Conservation (phyloP, 2,329 filamentous ascomycete genomes). For the Apiospora arundinis region DNA sequence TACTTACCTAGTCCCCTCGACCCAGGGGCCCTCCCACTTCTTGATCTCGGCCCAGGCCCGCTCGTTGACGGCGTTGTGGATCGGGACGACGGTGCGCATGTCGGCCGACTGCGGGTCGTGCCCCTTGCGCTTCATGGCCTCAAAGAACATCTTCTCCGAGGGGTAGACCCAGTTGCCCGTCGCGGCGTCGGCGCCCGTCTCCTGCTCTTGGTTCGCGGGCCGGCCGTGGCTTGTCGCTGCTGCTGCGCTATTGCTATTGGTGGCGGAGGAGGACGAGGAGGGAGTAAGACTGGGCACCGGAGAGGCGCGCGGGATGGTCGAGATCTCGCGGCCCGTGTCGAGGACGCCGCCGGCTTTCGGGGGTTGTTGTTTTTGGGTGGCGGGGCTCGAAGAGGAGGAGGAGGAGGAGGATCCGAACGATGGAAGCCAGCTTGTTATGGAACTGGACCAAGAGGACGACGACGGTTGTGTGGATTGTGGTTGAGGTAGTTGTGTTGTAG, state of each 20-base stretch:
- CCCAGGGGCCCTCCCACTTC: conserved; percentile 80
- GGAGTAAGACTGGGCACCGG: conserved; percentile 32
- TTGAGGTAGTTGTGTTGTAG: conserved; percentile 23
- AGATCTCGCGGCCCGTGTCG: conserved; percentile 61
- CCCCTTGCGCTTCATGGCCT: conserved; percentile 92
- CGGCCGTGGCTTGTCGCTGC: conserved; percentile 42
- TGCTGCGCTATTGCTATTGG: conserved; percentile 42
- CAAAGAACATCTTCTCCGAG: conserved; percentile 96
- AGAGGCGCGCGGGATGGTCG: conserved; percentile 57
- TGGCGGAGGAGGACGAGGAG: conserved; percentile 24
- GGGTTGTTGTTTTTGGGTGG: conserved; percentile 4
- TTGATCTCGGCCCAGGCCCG: conserved; percentile 92
- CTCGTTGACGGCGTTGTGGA: conserved; percentile 99
- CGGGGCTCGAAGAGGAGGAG: neutral
- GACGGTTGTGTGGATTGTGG: conserved; percentile 26
- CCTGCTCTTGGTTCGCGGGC: conserved; percentile 75
- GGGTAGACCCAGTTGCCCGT: conserved; percentile 97
- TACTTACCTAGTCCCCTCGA: conserved; percentile 60
- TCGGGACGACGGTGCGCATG: conserved; percentile 92
- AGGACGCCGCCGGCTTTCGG: conserved; percentile 37
- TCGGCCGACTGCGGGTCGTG: conserved; percentile 74
- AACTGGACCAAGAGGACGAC: conserved; percentile 27
- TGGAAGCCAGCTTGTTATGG: conserved; percentile 34
- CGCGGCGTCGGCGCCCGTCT: conserved; percentile 71
- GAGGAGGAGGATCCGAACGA: conserved; percentile 8